Evolutionary conservation across 208 protist genomes (phyloP), one percentile per base, ranked within the genome.

Genomic region (Novymonas esmeraldas): DNA sequence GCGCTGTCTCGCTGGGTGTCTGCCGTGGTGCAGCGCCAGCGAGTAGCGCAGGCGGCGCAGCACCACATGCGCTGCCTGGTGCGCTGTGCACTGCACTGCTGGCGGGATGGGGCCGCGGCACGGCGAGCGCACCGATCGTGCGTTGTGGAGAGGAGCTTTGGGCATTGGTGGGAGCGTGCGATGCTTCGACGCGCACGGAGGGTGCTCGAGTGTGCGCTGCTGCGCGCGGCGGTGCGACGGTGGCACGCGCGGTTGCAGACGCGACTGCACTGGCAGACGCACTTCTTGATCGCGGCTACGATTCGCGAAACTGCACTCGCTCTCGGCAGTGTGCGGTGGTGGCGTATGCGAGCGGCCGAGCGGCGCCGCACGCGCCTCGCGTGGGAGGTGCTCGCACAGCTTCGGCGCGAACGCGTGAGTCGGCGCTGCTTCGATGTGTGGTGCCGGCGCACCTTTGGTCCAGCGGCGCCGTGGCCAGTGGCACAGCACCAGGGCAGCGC

Each of bases 221-320:
- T 34, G 26, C 68, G 54, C 28, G 33, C 36, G 31, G 38, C 73
- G 44, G 55, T 73, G 24, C 54, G 14, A 33, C 51, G 26, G 24
- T 83, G 78, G 74, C 54, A 61, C 57, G 20, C 36, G 0, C 68
- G 64, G 18, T 41, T 63, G n/a, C 48, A 34, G 34, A 39, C 28
- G 16, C 68, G 69, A 24, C 6, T 63, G 10, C 34, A 61, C 33
- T 20, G 42, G 14, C 80, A 69, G 22, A 63, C 58, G 5, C 49
- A 73, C 20, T 41, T 79, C 41, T 76, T 79, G 20, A 55, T 94
- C n/a, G 87, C 87, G 0, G 86, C 85, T 36, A 89, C 84, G 14
- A 61, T 94, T 20, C 77, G 79, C 9, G 87, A 96, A 46, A 82
- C 87, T 18, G 77, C 86, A 6, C 51, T 88, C 28, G 72, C 88